Conservation (phyloP, 2,329 filamentous ascomycete species). For the Fusarium fujikuroi region DNA sequence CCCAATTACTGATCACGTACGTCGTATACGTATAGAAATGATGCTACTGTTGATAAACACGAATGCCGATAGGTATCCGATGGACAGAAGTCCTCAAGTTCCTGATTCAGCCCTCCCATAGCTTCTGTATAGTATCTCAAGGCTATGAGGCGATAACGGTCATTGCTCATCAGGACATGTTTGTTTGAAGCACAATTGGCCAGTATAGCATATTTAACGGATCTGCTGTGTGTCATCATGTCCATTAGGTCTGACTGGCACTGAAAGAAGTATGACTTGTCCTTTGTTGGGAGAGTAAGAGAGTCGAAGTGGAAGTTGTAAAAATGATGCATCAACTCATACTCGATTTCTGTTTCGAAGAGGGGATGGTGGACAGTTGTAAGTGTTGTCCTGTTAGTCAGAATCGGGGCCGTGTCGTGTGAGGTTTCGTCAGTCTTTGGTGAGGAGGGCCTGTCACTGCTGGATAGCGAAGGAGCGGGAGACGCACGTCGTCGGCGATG, state of each 20-base stretch:
- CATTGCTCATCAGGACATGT: not conserved
- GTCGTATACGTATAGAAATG: accelerated
- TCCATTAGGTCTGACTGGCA: not conserved
- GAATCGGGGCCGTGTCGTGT: not conserved
- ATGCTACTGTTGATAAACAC: not conserved
- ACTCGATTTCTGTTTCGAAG: not conserved
- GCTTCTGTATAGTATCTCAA: not conserved
- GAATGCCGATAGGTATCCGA: not conserved
- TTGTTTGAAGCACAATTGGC: not conserved
- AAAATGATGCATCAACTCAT: not conserved
- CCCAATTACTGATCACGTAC: not conserved
- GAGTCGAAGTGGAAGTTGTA: not conserved
- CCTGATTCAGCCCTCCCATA: not conserved
- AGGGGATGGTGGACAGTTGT: not conserved
- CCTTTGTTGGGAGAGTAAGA: not conserved
- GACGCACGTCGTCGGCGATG: not conserved
- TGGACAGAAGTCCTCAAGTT: not conserved
- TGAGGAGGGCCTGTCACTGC: accelerated
- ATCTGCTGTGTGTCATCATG: not conserved
- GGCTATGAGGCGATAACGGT: not conserved
- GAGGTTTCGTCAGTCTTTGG: not conserved
- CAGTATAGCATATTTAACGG: not conserved
- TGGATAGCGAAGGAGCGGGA: not conserved
- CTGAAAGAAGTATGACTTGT: not conserved
- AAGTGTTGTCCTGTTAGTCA: not conserved